Evolutionary conservation across 306 rosid genomes (phyloP).

Genomic region (Sindora glabra): DNA sequence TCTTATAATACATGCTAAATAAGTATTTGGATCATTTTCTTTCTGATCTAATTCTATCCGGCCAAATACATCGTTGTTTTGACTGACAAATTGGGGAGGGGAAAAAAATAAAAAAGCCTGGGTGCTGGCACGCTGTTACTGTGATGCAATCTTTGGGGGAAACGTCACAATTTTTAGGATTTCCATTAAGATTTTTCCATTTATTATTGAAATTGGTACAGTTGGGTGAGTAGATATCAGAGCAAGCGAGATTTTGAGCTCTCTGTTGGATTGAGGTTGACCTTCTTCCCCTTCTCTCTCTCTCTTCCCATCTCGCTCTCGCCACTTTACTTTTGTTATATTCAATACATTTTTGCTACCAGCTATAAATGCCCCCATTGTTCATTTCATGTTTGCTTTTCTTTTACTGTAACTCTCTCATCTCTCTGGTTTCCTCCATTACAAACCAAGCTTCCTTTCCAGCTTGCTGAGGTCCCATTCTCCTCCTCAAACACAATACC

Average conservation of each 20-base stretch:
- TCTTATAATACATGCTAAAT: too few relatives aligned
- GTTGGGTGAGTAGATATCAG: constrained; percentile 33
- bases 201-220: too few relatives aligned
- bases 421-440: constrained; percentile 58
- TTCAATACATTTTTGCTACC: constrained; percentile 29
- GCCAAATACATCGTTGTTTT: too few relatives aligned
- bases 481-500: constrained; percentile 36
- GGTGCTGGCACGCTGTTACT: too few relatives aligned
- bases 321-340: constrained; percentile 20
- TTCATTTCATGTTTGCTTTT: constrained; percentile 42
- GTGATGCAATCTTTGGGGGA: too few relatives aligned
- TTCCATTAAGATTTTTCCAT: too few relatives aligned
- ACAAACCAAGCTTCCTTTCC: constrained; percentile 71
- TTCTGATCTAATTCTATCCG: too few relatives aligned
- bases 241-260: constrained; percentile 37
- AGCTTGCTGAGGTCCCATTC: constrained; percentile 52
- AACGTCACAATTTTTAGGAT: too few relatives aligned
- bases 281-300: too few relatives aligned
- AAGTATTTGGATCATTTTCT: too few relatives aligned
- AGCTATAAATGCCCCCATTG: constrained; percentile 42
- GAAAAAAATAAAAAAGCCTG: too few relatives aligned
- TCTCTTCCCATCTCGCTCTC: constrained; percentile 20
- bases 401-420: constrained; percentile 57
- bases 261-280: constrained; percentile 37
- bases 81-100: too few relatives aligned